Percentiles rank a stretch among this genome's conserved stretches.
Evolutionary conservation across 2,329 filamentous ascomycete species (phyloP).

Genomic region (Fusarium sp.): DNA sequence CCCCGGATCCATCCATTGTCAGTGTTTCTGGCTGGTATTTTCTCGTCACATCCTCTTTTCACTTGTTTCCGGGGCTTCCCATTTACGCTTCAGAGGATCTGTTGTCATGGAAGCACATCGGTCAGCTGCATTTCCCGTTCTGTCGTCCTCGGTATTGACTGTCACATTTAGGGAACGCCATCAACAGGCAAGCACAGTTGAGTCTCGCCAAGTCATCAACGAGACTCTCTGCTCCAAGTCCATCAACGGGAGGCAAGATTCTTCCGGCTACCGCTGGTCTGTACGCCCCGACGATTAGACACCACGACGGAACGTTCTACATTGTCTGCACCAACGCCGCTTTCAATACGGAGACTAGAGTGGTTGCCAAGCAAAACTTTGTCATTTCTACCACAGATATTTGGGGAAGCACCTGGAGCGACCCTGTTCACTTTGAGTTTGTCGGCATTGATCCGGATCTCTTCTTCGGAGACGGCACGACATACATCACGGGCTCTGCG

Average conservation of each 20-base stretch:
- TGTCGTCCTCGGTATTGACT: neutral
- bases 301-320: constrained; percentile 3
- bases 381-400: constrained; percentile 5
- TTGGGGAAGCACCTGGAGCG: constrained; percentile 8
- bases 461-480: constrained; percentile 18
- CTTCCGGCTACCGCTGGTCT: constrained; percentile 7
- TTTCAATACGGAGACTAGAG: neutral
- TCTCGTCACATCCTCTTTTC: constrained; percentile 16
- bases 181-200: neutral
- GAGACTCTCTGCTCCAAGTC: neutral
- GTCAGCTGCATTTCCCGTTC: neutral
- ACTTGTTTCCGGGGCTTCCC: constrained; percentile 14
- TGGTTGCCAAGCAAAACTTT: neutral
- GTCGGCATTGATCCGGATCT: constrained; percentile 42
- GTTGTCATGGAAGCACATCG: constrained; percentile 6
- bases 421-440: constrained; percentile 10
- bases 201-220: neutral
- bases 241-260: neutral
- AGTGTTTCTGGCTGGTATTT: neutral
- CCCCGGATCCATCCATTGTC: constrained; percentile 11
- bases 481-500: constrained; percentile 45
- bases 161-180: neutral
- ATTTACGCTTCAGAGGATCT: constrained; percentile 11
- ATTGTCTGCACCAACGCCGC: constrained; percentile 10
- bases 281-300: constrained; percentile 14